Percentiles rank a stretch among this genome's conserved stretches.
phyloP scores from a whole-genome alignment of 257 asterid genomes.

The Parsonsia alboflavescens region DNA sequence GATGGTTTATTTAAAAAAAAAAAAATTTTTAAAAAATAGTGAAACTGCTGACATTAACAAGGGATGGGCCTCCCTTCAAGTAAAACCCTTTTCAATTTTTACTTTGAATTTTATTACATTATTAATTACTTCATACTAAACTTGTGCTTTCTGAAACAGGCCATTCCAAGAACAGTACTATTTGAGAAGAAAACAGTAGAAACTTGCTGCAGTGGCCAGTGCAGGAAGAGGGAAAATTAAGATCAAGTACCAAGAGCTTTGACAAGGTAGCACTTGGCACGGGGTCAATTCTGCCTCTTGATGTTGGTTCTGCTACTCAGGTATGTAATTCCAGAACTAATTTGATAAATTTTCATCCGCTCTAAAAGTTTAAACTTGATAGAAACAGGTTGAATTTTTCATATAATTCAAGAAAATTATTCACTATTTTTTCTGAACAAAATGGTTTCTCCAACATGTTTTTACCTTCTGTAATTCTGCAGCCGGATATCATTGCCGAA shows the following conservation, averaged over 20 bases:
- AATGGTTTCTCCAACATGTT: neutral
- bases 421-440: neutral
- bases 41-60: slow-evolving; percentile 58
- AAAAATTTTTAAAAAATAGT: too few species aligned
- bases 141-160: slow-evolving; percentile 20
- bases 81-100: slow-evolving; percentile 10
- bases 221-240: slow-evolving; percentile 55
- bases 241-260: slow-evolving; percentile 32
- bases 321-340: too few species aligned
- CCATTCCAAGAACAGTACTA: slow-evolving; percentile 62
- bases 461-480: neutral
- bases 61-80: slow-evolving; percentile 88
- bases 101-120: too few species aligned
- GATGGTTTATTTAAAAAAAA: too few species aligned
- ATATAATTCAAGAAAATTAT: neutral
- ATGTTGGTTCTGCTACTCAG: slow-evolving; percentile 52
- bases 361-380: too few species aligned
- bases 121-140: neutral
- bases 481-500: slow-evolving; percentile 70
- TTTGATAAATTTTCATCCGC: too few species aligned
- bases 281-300: slow-evolving; percentile 46
- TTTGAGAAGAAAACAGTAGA: slow-evolving; percentile 51
- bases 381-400: too few species aligned
- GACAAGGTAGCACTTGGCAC: slow-evolving; percentile 33
- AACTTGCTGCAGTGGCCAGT: slow-evolving; percentile 76